phyloP scores from a whole-genome alignment of 345 rosid species.

The Lumnitzera littorea region DNA sequence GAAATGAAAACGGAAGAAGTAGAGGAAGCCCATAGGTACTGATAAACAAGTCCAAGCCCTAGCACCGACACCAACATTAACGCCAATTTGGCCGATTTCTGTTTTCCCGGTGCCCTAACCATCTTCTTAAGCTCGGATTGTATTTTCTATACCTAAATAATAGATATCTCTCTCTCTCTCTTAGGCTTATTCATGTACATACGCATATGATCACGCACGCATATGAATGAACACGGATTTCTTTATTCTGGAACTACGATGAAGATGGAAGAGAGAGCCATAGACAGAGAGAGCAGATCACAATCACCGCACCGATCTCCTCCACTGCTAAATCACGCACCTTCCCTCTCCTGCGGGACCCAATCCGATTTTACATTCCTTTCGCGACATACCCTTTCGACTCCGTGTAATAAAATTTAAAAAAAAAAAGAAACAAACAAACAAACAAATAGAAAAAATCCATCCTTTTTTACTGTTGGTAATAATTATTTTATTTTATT shows the following conservation, averaged over 20 bases:
- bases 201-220: neutral
- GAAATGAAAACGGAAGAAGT: constrained; percentile 36
- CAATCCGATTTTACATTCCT: no score
- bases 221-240: neutral
- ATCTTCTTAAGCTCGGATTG: constrained; percentile 9
- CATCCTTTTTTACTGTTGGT: no score
- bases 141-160: neutral
- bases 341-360: no score
- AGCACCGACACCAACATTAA: constrained; percentile 33
- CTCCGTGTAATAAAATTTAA: no score
- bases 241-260: neutral
- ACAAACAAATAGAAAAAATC: no score
- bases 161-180: neutral
- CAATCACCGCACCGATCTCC: no score
- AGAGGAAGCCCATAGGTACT: constrained; percentile 85
- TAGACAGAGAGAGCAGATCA: neutral
- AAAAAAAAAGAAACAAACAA: no score
- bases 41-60: constrained; percentile 54
- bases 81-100: constrained; percentile 34
- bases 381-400: no score
- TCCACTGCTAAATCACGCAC: no score
- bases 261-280: neutral
- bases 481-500: no score
- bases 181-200: no score
- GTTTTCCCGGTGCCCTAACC: constrained; percentile 49